Evolutionary conservation across 257 asterid genomes (phyloP).

Genomic region (Euphrasia confusa): DNA sequence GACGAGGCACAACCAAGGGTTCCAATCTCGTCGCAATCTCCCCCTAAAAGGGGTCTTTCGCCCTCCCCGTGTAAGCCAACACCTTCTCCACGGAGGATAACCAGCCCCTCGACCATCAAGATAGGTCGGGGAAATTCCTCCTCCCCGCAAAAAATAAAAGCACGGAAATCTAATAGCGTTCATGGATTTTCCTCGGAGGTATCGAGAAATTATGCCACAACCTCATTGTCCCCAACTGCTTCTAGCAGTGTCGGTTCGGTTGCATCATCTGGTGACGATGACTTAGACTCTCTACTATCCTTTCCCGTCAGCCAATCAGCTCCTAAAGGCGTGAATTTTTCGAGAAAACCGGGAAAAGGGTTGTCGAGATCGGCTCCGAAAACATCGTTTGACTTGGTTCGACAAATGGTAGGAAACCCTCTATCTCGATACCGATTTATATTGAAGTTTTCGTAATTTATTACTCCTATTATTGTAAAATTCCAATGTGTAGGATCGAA

Average conservation of each 20-base stretch:
- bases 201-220: conserved; percentile 38
- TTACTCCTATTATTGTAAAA: too few species aligned
- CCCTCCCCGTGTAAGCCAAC: too few species aligned
- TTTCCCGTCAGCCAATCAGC: too few species aligned
- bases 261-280: too few species aligned
- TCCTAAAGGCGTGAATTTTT: too few species aligned
- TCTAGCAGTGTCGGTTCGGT: too few species aligned
- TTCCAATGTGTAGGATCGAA: conserved; percentile 55
- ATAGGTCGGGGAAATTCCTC: conserved; percentile 53
- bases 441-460: not conserved
- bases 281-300: too few species aligned
- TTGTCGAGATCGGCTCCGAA: conserved; percentile 61
- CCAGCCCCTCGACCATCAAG: conserved; percentile 74
- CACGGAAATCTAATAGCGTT: conserved; percentile 54
- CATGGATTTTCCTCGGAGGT: conserved; percentile 73
- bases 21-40: conserved; percentile 51
- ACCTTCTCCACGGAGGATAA: too few species aligned
- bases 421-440: conserved; percentile 7
- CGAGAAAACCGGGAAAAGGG: too few species aligned
- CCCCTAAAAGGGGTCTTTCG: too few species aligned
- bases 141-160: conserved; percentile 58
- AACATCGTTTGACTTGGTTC: conserved; percentile 69
- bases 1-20: conserved; percentile 40
- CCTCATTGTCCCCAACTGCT: conserved; percentile 22
- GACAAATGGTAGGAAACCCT: conserved; percentile 62